Evolutionary conservation across 2,329 filamentous ascomycete genomes (phyloP), one percentile per base, ranked within the genome.

Genomic region (Exophiala phaeomuriformis): DNA sequence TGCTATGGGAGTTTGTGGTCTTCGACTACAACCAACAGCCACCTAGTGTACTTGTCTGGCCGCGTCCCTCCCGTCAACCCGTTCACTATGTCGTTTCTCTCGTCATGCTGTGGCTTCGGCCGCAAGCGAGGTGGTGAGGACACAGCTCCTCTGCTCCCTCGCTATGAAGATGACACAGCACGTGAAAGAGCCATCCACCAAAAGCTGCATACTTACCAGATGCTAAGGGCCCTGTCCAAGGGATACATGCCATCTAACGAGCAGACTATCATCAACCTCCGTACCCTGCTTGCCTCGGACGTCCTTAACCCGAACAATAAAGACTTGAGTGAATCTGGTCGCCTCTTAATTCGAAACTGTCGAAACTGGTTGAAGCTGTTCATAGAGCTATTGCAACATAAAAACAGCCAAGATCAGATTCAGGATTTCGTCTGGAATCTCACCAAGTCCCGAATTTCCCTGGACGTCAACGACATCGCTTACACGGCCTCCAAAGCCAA

Each of bases 221-320:
- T 95, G 85, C 68, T 90, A 30, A 81, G 87, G 49, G 91, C 91
- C 51, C 69, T 96, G 6, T 80, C 81, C 1, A 81, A 88, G 64
- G 91, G 91, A 4, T 96, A 84, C 70, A 90, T 97, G 86, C 91
- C 91, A 44, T 93, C 88, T 4, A 96, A 87, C 7, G 85, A 93
- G 62, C 91, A 97, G 68, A 67, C 79, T 61, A 85, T 93, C 64
- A 75, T 84, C 67, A 90, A 94, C 61, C 75, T 97, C 2, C 83
- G 88, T 61, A 88, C 85, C 2, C 72, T 96, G 1, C 76, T 95
- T 5, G 82, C 87, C 3, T 83, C 87, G 33, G 86, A 91, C 63
- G 66, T 93, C 12, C 76, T 96, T 54, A 91, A 90, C 63, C 82
- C 87, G 0, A 80, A 87, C 49, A 83, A 84, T 57, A 77, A 80